Evolutionary conservation across 768 basidiomycete species (phyloP), one percentile per base, ranked within the genome.

Genomic region (Wakefieldia striispora): DNA sequence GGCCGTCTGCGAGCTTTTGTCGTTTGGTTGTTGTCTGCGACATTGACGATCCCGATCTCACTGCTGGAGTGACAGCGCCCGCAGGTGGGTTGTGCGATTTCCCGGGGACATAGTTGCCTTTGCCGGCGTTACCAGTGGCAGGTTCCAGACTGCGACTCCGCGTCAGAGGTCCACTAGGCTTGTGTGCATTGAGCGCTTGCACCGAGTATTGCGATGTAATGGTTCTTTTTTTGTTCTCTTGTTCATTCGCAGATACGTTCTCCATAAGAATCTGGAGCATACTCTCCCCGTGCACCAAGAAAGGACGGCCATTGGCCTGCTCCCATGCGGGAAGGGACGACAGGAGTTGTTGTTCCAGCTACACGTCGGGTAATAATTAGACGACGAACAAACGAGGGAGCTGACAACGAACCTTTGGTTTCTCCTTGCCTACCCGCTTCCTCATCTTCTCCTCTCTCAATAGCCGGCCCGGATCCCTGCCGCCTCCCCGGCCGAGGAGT

Each of bases 381-480:
- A 13, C 8, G 23, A 38, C 24, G 6, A 27, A 50, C 21, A 13
- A 20, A 13, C 0, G 6, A 20, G 1, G 23, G 10, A 17, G 2
- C 20, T 7, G 23, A 33, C 17, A 38, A 43, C 42, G 71, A 64
- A 97, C 95, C 63, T 88, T 80, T 23, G 95, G 95, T 63, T 97
- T 97, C 71, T 95, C 88, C 65, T 91, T 89, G 49, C 77, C 78
- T 13, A 99, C 93, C 24, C 95, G 77, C 67, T 97, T 98, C 46
- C 95, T 79, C 86, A 95, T 92, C 77, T 97, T 97, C 74, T 97
- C 95, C 69, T 99, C 95, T 51, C 91, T 79, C 45, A 97, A 70
- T 31, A 99, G 69, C 17, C 91, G 75, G 6, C 92, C 92, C 6
- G 92, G 88, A 72, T 93, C 88, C 48, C 91, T 77, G 3, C 84